Percentiles rank a stretch among this genome's conserved stretches.
phyloP scores from a whole-genome alignment of 345 rosid species.

The Theobroma cacao region DNA sequence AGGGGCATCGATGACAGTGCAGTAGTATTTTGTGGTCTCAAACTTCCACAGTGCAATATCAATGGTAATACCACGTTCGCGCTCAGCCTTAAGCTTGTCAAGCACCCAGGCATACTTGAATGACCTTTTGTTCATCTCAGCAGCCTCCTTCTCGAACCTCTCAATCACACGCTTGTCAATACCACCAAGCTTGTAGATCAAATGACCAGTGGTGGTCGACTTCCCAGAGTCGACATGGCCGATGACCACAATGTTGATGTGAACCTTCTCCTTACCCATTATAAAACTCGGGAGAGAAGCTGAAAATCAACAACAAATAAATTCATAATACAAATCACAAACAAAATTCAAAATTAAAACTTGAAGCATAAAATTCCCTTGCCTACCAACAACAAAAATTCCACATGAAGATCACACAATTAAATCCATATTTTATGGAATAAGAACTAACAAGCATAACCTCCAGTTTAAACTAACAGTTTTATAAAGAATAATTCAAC shows the following conservation, averaged over 20 bases:
- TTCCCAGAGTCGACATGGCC: slow-evolving; percentile 63
- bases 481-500: background rate
- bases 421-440: background rate
- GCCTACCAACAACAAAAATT: background rate
- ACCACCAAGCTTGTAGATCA: slow-evolving; percentile 84
- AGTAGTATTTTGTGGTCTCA: slow-evolving; percentile 70
- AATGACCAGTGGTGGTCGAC: slow-evolving; percentile 69
- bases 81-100: slow-evolving; percentile 83
- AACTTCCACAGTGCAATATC: slow-evolving; percentile 77
- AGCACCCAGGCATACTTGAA: slow-evolving; percentile 81
- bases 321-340: slow-evolving; percentile 36
- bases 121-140: slow-evolving; percentile 81
- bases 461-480: background rate
- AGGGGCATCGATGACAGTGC: slow-evolving; percentile 79
- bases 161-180: slow-evolving; percentile 84
- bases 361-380: background rate
- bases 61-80: slow-evolving; percentile 78
- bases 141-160: slow-evolving; percentile 79
- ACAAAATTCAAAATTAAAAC: background rate
- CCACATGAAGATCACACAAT: background rate
- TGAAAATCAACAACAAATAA: slow-evolving; percentile 59
- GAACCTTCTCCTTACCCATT: slow-evolving; percentile 42
- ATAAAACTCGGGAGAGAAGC: background rate
- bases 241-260: slow-evolving; percentile 45
- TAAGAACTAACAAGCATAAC: too few species aligned